Evolutionary conservation across 2,329 filamentous ascomycete genomes (phyloP).

Genomic region (Phaeophleospora eucalypticola): DNA sequence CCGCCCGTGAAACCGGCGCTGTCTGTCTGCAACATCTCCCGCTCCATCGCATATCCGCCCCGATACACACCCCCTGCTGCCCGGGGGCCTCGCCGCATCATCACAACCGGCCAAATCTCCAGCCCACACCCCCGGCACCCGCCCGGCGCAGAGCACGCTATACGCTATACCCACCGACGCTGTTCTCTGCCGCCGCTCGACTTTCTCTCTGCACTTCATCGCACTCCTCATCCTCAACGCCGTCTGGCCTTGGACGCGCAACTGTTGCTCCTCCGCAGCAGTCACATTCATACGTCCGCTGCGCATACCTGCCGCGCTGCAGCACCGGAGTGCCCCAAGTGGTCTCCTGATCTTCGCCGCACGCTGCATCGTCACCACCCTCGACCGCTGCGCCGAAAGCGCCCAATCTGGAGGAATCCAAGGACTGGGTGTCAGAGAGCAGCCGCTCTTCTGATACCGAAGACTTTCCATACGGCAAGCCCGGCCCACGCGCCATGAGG

Average conservation of each 20-base stretch:
- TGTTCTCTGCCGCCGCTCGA: not conserved
- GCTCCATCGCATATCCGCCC: not conserved
- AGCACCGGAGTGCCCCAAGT: too few species aligned
- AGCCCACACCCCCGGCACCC: too few species aligned
- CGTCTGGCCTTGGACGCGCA: too few species aligned
- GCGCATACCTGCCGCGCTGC: not conserved
- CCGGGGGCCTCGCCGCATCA: not conserved
- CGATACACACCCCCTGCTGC: not conserved
- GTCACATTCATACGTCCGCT: not conserved
- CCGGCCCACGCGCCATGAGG: slow-evolving; percentile 20
- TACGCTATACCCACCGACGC: not conserved
- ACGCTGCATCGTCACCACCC: not conserved
- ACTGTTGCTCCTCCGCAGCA: too few species aligned
- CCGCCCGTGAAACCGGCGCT: not conserved
- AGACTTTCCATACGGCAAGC: slow-evolving; percentile 4
- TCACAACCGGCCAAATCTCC: not conserved
- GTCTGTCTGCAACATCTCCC: not conserved
- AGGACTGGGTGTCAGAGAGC: slow-evolving; percentile 23
- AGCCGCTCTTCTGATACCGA: slow-evolving; percentile 24
- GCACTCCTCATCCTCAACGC: too few species aligned
- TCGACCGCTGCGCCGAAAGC: not conserved
- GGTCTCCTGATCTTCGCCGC: not conserved
- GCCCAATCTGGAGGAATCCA: slow-evolving; percentile 23
- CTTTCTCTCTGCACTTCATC: not conserved
- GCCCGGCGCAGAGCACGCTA: too few species aligned